phyloP scores from a whole-genome alignment of 139 green algal genomes.

The Volvox reticuliferus region DNA sequence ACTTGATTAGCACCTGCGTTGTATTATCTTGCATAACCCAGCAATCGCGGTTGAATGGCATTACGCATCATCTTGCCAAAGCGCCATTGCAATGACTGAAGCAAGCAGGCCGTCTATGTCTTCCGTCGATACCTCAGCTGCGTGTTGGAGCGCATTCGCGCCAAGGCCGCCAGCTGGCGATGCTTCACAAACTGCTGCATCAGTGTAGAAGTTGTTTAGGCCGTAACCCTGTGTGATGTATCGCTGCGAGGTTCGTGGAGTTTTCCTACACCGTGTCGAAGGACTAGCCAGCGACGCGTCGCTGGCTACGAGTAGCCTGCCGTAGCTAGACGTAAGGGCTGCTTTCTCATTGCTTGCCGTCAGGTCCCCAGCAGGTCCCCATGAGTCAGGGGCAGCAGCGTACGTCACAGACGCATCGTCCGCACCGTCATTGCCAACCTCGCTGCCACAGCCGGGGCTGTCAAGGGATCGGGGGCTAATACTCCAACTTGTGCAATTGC shows the following conservation, averaged over 20 bases:
- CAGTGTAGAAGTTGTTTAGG: background rate
- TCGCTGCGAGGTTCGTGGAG: background rate
- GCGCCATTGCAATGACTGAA: background rate
- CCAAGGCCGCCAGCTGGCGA: background rate
- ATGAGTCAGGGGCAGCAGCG: background rate
- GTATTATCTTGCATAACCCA: no score
- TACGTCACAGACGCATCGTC: background rate
- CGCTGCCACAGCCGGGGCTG: background rate
- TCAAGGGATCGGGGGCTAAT: background rate
- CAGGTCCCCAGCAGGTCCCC: background rate
- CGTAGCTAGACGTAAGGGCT: background rate
- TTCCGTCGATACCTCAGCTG: background rate
- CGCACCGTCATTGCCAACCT: background rate
- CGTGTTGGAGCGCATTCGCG: background rate
- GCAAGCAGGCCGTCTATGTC: conserved; percentile 6
- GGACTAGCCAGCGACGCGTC: background rate
- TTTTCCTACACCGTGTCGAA: background rate
- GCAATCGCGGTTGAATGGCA: no score
- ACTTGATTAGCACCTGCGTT: no score
- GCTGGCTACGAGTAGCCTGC: background rate
- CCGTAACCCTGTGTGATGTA: background rate
- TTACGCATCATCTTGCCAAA: conserved; percentile 18
- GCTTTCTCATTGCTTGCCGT: background rate
- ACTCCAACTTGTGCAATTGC: background rate
- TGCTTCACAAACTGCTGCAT: background rate